Evolutionary conservation across 164 flowering plant species (phyloP), one percentile per base, ranked within the genome.

Genomic region (Stephania japonica): DNA sequence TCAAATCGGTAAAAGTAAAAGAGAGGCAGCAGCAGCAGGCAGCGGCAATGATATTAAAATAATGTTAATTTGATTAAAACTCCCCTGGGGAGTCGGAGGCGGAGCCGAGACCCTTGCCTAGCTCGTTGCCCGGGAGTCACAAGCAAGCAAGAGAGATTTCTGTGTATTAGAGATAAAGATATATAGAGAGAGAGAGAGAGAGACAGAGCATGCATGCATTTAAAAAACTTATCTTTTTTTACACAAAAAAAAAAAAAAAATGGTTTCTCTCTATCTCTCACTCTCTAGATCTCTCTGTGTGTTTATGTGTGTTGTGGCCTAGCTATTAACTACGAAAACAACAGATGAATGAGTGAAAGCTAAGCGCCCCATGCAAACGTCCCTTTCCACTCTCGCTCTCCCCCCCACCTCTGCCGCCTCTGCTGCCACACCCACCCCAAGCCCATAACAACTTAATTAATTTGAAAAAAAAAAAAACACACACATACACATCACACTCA

Each of bases 331-430:
- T 85, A 56, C 77, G 91, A 86, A 80, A 86, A 81, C 83, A 85
- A 88, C 88, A 72, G 82, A 81, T 85, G 88, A 85, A 80, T 78
- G 85, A 77, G 85, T 69, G 81, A 83, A 83, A 83, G 85, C 86
- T 72, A 76, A 79, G 71, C 77, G 65, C 66, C 73, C 86, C 91
- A 88, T 85, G 89, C 88, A 88, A 78, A 84, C 86, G 91, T 87
- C 91, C 85, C 81, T 85, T 85, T 87, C 91, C 73, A 13, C 76
- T 16, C 53, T 83, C 78, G 78, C 85, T 77, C 83, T 80, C 86
- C 80, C 38, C 38, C 87, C 87, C 88, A 84, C 87, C 79, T 82
- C 86, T 85, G 86, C 89, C 87, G 88, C 86, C 81, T 70, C 82
- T 80, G 76, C 79, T 71, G 59, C 73, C 73, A 86, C 86, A 84